Percentiles rank a stretch among this genome's conserved stretches.
Evolutionary conservation across 805 yeast genomes (phyloP).

Genomic region (Starmerella cellae): DNA sequence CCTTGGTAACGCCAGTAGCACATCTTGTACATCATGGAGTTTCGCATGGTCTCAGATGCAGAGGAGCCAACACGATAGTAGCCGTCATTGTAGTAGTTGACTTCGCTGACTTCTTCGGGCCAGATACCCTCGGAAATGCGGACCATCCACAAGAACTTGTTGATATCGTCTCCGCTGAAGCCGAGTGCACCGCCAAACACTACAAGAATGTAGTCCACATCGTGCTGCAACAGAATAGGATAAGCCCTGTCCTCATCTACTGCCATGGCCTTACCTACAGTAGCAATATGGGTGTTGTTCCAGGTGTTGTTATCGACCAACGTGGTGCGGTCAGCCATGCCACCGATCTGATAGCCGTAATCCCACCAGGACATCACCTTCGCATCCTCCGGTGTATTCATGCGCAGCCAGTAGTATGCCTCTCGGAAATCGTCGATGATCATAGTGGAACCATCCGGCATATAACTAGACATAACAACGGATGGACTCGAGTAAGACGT

Average conservation of each 20-base stretch:
- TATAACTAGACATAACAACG: constrained; percentile 74
- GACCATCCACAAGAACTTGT: constrained; percentile 97
- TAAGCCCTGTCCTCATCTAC: constrained; percentile 79
- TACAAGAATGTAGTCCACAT: constrained; percentile 85
- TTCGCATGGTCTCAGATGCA: constrained; percentile 75
- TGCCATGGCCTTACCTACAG: constrained; percentile 97
- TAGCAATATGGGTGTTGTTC: constrained; percentile 98
- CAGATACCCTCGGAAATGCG: constrained; percentile 97
- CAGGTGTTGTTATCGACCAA: constrained; percentile 97
- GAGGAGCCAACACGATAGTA: constrained; percentile 74
- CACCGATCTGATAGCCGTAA: constrained; percentile 98
- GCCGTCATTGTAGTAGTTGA: constrained; percentile 74
- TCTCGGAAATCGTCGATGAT: constrained; percentile 95
- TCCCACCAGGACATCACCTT: constrained; percentile 99
- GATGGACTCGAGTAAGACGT: constrained; percentile 96
- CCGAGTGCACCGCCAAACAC: constrained; percentile 92
- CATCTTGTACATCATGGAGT: constrained; percentile 90
- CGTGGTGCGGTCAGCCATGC: constrained; percentile 99
- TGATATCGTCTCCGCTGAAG: constrained; percentile 89
- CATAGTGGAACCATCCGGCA: constrained; percentile 71
- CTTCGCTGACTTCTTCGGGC: constrained; percentile 95
- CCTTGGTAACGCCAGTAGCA: constrained; percentile 72
- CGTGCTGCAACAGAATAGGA: constrained; percentile 75
- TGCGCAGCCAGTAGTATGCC: constrained; percentile 96
- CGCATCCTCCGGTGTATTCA: constrained; percentile 94